Percentiles rank a stretch among this genome's conserved stretches.
phyloP scores from a whole-genome alignment of 768 basidiomycete genomes.

The Mycena rebaudengoi region DNA sequence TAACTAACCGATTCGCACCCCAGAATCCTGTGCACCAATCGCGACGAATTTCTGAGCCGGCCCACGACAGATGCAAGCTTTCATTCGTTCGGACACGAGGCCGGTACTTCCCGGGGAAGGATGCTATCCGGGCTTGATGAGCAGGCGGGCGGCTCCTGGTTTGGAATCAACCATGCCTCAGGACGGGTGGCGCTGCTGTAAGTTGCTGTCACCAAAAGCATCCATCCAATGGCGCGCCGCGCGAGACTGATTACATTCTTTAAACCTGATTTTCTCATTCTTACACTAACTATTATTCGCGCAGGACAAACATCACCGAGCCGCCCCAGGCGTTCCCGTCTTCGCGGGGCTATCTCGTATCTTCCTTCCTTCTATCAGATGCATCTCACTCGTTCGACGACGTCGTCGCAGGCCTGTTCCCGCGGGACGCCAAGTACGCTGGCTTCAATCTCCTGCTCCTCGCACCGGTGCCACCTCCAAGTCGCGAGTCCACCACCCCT shows the following conservation, averaged over 20 bases:
- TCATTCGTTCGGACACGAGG: constrained; percentile 62
- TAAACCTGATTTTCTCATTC: constrained; percentile 22
- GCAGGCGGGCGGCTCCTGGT: constrained; percentile 83
- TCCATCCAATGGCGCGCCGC: too few species aligned
- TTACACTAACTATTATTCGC: constrained; percentile 10
- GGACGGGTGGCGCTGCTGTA: constrained; percentile 80
- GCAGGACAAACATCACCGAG: constrained; percentile 82
- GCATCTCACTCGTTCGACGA: too few species aligned
- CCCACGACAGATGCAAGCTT: constrained; percentile 73
- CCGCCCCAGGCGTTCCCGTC: constrained; percentile 53
- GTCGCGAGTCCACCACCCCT: neutral
- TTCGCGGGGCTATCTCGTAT: constrained; percentile 75
- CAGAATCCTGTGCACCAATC: constrained; percentile 79
- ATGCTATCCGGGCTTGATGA: constrained; percentile 81
- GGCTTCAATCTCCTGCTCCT: constrained; percentile 86
- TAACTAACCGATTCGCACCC: too few species aligned
- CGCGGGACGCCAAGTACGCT: constrained; percentile 64
- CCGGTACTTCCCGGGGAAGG: constrained; percentile 30
- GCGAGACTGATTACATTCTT: too few species aligned
- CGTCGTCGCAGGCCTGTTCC: constrained; percentile 59
- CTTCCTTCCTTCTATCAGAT: constrained; percentile 71
- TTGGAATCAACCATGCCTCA: constrained; percentile 65
- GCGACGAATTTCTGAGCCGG: constrained; percentile 76
- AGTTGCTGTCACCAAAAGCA: constrained; percentile 42
- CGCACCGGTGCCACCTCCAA: constrained; percentile 40